Conservation (phyloP, 1,139 yeast species). For the Taphrina communis region DNA sequence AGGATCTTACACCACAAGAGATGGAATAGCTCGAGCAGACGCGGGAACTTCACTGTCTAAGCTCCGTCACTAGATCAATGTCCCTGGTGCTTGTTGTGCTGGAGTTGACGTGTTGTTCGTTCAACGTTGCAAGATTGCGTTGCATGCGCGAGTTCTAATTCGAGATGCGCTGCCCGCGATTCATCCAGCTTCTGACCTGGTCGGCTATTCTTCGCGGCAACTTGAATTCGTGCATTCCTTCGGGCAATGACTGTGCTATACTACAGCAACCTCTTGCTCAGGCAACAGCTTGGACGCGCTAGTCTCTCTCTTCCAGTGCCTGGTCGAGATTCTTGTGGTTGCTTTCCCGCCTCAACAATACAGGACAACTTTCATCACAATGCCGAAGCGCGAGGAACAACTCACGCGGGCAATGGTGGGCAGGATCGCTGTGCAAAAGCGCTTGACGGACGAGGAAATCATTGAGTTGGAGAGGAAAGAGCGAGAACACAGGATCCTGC, state of each 20-base stretch:
- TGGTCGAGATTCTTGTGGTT: too few species aligned
- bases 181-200: not conserved
- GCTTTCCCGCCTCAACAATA: too few species aligned
- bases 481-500: conserved; percentile 27
- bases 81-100: not conserved
- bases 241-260: too few species aligned
- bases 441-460: conserved; percentile 32
- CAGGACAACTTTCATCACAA: not conserved
- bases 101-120: not conserved
- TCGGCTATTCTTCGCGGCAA: conserved; percentile 7
- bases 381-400: conserved; percentile 40
- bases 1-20: not conserved
- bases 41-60: too few species aligned
- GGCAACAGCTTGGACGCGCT: too few species aligned
- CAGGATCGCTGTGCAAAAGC: conserved; percentile 25
- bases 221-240: not conserved
- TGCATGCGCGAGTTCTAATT: not conserved
- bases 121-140: conserved; percentile 1
- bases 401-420: conserved; percentile 41
- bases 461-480: conserved; percentile 37
- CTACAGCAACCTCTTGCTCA: too few species aligned
- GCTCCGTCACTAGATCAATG: not conserved
- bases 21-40: not conserved
- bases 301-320: too few species aligned
- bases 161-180: not conserved